Percentiles rank a stretch among this genome's conserved stretches.
Evolutionary conservation across 148 eudicot genomes (phyloP).

Genomic region (Drosera capensis): DNA sequence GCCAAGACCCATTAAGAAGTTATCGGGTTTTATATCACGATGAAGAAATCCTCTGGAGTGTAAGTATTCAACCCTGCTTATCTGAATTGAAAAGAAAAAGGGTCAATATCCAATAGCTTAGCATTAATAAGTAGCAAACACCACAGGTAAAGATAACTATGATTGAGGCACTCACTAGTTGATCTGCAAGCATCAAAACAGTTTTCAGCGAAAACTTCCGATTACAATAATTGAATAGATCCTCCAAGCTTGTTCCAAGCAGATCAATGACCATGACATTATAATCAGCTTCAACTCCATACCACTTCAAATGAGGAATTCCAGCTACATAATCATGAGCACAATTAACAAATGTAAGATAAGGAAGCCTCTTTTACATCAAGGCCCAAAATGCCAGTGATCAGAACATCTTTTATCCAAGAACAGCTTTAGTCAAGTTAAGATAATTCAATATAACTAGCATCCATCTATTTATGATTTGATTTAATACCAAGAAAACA

Average conservation of each 20-base stretch:
- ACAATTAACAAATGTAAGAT: background rate
- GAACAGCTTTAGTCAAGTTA: no score
- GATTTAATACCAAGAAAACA: no score
- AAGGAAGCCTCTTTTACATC: background rate
- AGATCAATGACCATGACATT: constrained; percentile 88
- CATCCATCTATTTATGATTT: no score
- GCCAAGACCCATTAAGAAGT: constrained; percentile 84
- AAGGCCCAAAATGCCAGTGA: no score
- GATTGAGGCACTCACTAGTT: constrained; percentile 37
- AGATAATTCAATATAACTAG: no score
- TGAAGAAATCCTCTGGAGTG: constrained; percentile 87
- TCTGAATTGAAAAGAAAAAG: constrained; percentile 27
- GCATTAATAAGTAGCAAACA: no score
- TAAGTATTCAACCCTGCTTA: constrained; percentile 73
- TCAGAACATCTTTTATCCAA: no score
- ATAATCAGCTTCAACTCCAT: constrained; percentile 71
- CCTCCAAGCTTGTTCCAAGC: constrained; percentile 86
- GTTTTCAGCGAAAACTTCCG: constrained; percentile 64
- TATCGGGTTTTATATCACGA: constrained; percentile 92
- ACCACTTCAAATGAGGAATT: constrained; percentile 69
- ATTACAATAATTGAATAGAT: constrained; percentile 71
- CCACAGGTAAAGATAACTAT: no score
- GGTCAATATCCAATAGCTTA: no score
- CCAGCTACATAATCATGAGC: constrained; percentile 38
- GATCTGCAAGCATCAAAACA: constrained; percentile 89